phyloP scores from a whole-genome alignment of 192 early-diverging fungal species.

The Ambispora gerdemannii region DNA sequence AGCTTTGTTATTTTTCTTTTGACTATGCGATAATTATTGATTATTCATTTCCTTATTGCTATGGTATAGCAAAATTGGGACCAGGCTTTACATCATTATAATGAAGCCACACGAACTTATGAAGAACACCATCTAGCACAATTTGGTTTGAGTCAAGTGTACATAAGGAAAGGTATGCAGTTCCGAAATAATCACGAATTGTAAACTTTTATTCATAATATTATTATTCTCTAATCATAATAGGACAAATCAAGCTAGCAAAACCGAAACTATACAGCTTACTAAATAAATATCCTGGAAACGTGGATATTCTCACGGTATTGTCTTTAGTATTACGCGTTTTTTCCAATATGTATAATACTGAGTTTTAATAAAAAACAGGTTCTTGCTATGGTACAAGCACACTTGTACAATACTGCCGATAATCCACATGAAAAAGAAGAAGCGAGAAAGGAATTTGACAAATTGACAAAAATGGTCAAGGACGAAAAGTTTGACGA shows the following conservation, averaged over 20 bases:
- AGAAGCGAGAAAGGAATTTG: slow-evolving; percentile 65
- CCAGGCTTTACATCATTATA: slow-evolving; percentile 69
- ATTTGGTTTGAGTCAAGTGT: slow-evolving; percentile 77
- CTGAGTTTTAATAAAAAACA: not conserved
- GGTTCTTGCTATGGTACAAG: slow-evolving; percentile 41
- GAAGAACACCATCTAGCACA: slow-evolving; percentile 63
- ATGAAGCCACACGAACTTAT: slow-evolving; percentile 62
- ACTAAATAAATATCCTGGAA: not conserved
- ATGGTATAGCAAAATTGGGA: slow-evolving; percentile 56
- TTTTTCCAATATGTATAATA: not conserved
- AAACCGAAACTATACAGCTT: slow-evolving; percentile 14
- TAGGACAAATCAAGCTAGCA: slow-evolving; percentile 42
- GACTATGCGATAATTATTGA: not conserved
- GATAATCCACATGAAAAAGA: slow-evolving; percentile 52
- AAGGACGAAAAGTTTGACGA: slow-evolving; percentile 52
- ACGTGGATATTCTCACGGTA: slow-evolving; percentile 40
- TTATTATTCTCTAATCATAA: not conserved
- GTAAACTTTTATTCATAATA: slow-evolving; percentile 26
- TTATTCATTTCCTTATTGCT: too few relatives aligned
- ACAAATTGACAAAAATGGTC: slow-evolving; percentile 57
- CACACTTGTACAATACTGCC: slow-evolving; percentile 58
- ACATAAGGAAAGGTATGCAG: slow-evolving; percentile 54
- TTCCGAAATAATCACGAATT: not conserved
- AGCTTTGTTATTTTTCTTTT: not conserved
- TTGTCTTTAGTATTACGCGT: slow-evolving; percentile 20